Base-by-base conservation (phyloP, 805 yeast species). In the Candida loeiensis region DNA sequence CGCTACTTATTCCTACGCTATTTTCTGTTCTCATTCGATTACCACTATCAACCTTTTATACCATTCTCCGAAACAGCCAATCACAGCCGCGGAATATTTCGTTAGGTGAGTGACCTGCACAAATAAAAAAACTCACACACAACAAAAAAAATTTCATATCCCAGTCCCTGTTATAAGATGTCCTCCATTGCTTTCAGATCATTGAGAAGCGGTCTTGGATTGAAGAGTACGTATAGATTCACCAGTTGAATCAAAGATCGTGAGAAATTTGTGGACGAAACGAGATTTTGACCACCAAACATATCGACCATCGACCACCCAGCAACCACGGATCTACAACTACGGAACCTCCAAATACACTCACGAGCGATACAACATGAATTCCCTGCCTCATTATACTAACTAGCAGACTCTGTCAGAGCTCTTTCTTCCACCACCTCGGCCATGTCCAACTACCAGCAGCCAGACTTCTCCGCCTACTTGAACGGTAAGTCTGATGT, bases 401-500 rank as follows among this genome's bases (percentile, higher is more conserved):
- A 55, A 54, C 59, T 24, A 17, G 41, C 15, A 58, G 63, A 58
- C 44, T 54, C 68, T 37, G 53, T 71, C 24, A 76, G 83, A 71
- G 60, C 74, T 35, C 67, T 79, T 55, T 71, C 80, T 38, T 59
- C 77, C 31, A 54, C 79, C 36, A 54, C 72, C 45, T 64, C 75
- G 44, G 67, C 75, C 47, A 83, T 85, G 60, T 78, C 93, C 40
- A 79, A 82, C 54, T 90, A 85, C 76, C 83, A 86, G 67, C 90
- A 93, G 38, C 98, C 97, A 64, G 91, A 90, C 69, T 90, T 79
- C 68, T 76, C 85, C 48, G 81, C 77, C 52, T 85, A 87, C 69
- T 74, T 89, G 56, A 85, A 83, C 74, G 77, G 85, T 64, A 72
- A 80, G 55, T 53, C 62, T 44, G 95, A 86, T 59, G 78, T 79